A percentile compares a stretch with the other conserved stretches of the same genome.
phyloP scores from a whole-genome alignment of 306 rosid genomes.

The Cicer arietinum region DNA sequence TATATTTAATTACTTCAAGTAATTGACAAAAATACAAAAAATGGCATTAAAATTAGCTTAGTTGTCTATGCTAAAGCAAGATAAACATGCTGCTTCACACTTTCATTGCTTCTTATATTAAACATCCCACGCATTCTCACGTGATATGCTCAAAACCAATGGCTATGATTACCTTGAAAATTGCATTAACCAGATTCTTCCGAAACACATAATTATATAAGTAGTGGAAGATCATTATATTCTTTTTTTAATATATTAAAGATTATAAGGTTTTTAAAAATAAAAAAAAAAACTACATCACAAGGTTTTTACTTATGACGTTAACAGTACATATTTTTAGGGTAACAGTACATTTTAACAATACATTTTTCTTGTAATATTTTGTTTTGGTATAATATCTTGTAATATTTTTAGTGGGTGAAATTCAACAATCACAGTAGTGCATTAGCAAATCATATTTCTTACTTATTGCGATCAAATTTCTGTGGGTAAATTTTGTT shows the following conservation, averaged over 20 bases:
- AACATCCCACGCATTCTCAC: constrained; percentile 52
- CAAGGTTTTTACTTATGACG: constrained; percentile 10
- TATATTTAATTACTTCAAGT: not conserved
- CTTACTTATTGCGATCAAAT: too few relatives aligned
- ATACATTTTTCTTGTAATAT: too few relatives aligned
- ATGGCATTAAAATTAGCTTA: constrained; percentile 12
- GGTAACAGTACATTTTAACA: too few relatives aligned
- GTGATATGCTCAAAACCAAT: constrained; percentile 42
- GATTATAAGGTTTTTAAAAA: too few relatives aligned
- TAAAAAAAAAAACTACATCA: too few relatives aligned
- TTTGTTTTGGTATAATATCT: too few relatives aligned
- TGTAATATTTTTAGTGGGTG: too few relatives aligned
- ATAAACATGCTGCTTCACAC: constrained; percentile 35
- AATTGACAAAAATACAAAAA: constrained; percentile 1
- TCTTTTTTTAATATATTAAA: too few relatives aligned
- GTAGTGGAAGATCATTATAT: constrained; percentile 26
- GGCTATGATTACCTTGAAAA: constrained; percentile 39
- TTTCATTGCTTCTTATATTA: constrained; percentile 9
- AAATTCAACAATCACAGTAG: too few relatives aligned
- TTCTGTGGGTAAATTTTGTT: too few relatives aligned
- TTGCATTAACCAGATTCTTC: constrained; percentile 34
- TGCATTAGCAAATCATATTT: too few relatives aligned
- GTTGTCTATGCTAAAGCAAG: constrained; percentile 10
- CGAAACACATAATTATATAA: constrained; percentile 4
- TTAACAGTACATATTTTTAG: not conserved